Percentiles rank a stretch among this genome's conserved stretches.
phyloP scores from a whole-genome alignment of 768 basidiomycete species.

The Russula olivacea region DNA sequence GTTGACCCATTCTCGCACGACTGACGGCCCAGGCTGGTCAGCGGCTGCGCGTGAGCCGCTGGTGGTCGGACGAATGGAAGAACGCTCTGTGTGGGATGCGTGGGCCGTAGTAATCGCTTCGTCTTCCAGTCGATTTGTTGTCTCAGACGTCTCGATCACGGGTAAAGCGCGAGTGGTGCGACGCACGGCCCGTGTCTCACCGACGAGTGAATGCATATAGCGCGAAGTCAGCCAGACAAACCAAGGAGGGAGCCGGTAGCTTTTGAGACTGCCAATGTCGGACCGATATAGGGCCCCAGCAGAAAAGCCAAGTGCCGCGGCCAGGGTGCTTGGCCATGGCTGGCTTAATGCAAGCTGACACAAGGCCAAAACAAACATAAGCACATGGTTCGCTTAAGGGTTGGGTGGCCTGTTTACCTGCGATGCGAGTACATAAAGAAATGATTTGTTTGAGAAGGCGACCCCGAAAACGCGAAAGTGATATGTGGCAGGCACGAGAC shows the following conservation, averaged over 20 bases:
- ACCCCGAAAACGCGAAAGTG: slow-evolving; percentile 70
- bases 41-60: neutral
- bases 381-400: neutral
- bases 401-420: slow-evolving; percentile 45
- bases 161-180: slow-evolving; percentile 18
- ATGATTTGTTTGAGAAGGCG: slow-evolving; percentile 68
- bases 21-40: slow-evolving; percentile 34
- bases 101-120: slow-evolving; percentile 63
- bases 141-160: slow-evolving; percentile 2
- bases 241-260: slow-evolving; percentile 65
- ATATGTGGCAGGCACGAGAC: slow-evolving; percentile 73
- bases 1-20: slow-evolving; percentile 74
- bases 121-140: slow-evolving; percentile 37
- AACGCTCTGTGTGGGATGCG: slow-evolving; percentile 28
- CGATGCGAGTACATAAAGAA: slow-evolving; percentile 61
- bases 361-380: neutral
- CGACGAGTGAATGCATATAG: slow-evolving; percentile 62
- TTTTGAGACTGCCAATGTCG: slow-evolving; percentile 71
- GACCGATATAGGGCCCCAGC: slow-evolving; percentile 78
- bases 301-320: slow-evolving; percentile 58
- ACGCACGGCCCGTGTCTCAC: slow-evolving; percentile 68
- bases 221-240: slow-evolving; percentile 50
- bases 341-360: slow-evolving; percentile 62
- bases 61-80: slow-evolving; percentile 22
- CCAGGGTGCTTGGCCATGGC: slow-evolving; percentile 57